Conservation (phyloP, 139 green algal genomes). For the Chlamydomonas sphaeroides region DNA sequence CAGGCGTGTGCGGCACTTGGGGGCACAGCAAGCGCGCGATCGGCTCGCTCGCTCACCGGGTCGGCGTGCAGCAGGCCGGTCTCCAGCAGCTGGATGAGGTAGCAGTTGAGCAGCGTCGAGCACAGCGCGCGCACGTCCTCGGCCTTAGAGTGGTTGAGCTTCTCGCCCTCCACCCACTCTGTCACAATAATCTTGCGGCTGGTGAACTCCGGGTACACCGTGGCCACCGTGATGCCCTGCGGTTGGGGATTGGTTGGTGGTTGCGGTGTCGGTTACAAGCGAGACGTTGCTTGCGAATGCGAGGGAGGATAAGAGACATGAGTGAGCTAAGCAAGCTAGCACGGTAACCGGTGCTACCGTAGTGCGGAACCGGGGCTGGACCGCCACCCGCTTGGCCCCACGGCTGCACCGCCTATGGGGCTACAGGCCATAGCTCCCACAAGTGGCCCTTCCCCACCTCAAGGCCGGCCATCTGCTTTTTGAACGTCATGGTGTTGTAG, state of each 20-base stretch:
- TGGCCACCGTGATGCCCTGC: constrained; percentile 42
- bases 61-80: constrained; percentile 77
- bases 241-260: too few relatives aligned
- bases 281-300: too few relatives aligned
- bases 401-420: too few relatives aligned
- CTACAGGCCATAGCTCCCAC: too few relatives aligned
- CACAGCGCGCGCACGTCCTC: constrained; percentile 61
- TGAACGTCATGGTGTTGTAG: constrained; percentile 79
- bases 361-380: too few relatives aligned
- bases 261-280: too few relatives aligned
- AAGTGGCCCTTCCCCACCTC: too few relatives aligned
- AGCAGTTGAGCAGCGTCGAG: constrained; percentile 73
- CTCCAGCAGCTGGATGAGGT: constrained; percentile 81
- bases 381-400: too few relatives aligned
- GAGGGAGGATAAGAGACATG: too few relatives aligned
- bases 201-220: constrained; percentile 83
- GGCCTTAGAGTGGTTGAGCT: constrained; percentile 50
- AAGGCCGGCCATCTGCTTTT: constrained; percentile 62
- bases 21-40: constrained; percentile 9
- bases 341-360: too few relatives aligned
- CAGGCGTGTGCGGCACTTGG: not conserved
- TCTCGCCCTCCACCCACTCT: constrained; percentile 78
- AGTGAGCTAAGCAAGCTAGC: too few relatives aligned
- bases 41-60: constrained; percentile 57
- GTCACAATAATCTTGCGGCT: constrained; percentile 87